Evolutionary conservation across 1,284 basidiomycete genomes (phyloP), one percentile per base, ranked within the genome.

Genomic region (Entoloma clypeatum): DNA sequence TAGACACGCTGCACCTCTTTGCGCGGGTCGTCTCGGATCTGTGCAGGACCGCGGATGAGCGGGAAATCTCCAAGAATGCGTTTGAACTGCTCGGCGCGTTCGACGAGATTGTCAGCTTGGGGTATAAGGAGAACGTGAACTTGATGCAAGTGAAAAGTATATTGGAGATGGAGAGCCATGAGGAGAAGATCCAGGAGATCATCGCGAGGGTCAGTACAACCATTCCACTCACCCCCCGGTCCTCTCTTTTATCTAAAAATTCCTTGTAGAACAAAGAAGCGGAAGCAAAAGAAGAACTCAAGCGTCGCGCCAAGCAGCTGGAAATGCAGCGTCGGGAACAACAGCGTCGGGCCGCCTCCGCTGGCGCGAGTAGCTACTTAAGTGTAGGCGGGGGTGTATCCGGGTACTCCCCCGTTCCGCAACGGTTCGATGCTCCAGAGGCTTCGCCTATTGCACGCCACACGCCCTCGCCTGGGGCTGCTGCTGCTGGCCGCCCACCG

Each of bases 131-230:
- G 66, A 86, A 90, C 49, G 88, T 97, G 39, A 92, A 87, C 58
- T 67, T 99, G 35, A 81, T 87, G 63, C 94, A 98, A 64, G 90
- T 99, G 32, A 74, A 91, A 53, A 95, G 77, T 56, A 83, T 96
- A 27, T 69, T 99, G 52, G 96, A 98, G 73, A 98, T 97, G 86
- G 96, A 99, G 71, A 92, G 86, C 65, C 96, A 99, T 67, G 96
- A 99, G 64, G 96, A 99, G 70, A 98, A 97, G 73, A 98, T 99
- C 50, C 94, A 99, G 62, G 96, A 99, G 57, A 99, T 99, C 63
- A 99, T 99, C 55, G 90, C 93, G 14, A 75, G 88, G 62, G 90
- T 92, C 57, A 46, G 82, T 67, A 17, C 16, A 17, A 5, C 37
- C 18, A 19, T 36, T 35, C 26, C 21, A 32, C 21, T 30, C n/a